phyloP scores from a whole-genome alignment of 2,329 filamentous ascomycete species.

The Diaporthe australafricana region DNA sequence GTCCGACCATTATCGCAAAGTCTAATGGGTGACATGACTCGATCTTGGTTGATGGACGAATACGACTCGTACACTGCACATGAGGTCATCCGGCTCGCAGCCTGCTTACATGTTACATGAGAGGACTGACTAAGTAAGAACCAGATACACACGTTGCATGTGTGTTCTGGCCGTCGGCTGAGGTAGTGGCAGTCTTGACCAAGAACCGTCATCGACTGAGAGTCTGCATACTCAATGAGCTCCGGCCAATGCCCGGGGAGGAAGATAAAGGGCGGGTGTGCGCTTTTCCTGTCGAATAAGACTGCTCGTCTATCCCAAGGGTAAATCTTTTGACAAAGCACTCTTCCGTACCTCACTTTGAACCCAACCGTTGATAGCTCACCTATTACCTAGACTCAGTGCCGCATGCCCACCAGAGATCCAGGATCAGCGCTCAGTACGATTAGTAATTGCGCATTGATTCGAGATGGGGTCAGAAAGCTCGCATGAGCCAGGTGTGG shows the following conservation, averaged over 20 bases:
- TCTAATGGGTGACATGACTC: constrained; percentile 5
- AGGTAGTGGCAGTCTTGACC: too few species aligned
- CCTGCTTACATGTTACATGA: background rate
- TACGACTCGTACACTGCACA: constrained; percentile 13
- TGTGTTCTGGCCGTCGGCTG: background rate
- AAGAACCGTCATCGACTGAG: background rate
- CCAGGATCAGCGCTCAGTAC: background rate
- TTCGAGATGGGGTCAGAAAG: too few species aligned
- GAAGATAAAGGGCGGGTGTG: background rate
- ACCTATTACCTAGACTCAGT: background rate
- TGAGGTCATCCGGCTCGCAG: background rate
- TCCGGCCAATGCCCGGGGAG: background rate
- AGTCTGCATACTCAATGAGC: background rate
- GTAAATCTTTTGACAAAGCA: background rate
- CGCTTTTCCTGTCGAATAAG: background rate
- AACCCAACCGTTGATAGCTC: background rate
- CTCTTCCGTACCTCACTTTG: background rate
- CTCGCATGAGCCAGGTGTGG: background rate
- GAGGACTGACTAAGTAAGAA: constrained; percentile 23
- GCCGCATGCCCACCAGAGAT: background rate
- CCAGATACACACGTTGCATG: background rate
- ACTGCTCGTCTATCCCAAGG: background rate
- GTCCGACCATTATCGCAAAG: background rate
- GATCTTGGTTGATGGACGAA: background rate
- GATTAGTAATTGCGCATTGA: too few species aligned